A percentile compares a stretch with the other conserved stretches of the same genome.
Evolutionary conservation across 2,329 filamentous ascomycete species (phyloP).

Genomic region (Pestalotiopsis sp.): DNA sequence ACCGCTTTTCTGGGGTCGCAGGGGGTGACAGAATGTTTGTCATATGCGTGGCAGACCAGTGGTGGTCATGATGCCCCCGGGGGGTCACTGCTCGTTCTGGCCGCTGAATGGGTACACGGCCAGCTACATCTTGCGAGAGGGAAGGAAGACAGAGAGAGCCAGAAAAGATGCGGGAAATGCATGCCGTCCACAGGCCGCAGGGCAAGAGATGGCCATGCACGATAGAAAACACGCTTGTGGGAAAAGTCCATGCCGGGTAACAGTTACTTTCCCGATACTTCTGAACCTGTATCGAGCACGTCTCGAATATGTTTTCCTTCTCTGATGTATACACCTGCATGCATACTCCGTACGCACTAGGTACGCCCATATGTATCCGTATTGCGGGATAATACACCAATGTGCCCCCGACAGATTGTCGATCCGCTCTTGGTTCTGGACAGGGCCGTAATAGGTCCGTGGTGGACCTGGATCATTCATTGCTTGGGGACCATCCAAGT

Average conservation of each 20-base stretch:
- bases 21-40: not conserved
- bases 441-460: not conserved
- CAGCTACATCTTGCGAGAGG: not conserved
- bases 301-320: not conserved
- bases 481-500: not conserved
- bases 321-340: not conserved
- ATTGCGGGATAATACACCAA: not conserved
- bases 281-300: not conserved
- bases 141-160: not conserved
- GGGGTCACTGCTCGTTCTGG: not conserved
- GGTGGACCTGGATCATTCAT: not conserved
- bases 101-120: not conserved
- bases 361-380: not conserved
- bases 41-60: not conserved
- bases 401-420: not conserved
- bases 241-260: not conserved
- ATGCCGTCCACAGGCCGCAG: not conserved
- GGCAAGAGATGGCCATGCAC: not conserved
- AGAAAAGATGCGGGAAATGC: not conserved
- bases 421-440: not conserved
- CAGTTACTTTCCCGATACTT: not conserved
- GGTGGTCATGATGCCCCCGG: slow-evolving; percentile 1
- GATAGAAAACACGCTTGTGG: not conserved
- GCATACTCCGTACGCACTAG: not conserved
- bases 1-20: slow-evolving; percentile 6